These are phyloP conservation scores for Musa acuminata DNA, from an alignment of 176 grass and related monocot species.

Conservation along the genomic window DNA sequence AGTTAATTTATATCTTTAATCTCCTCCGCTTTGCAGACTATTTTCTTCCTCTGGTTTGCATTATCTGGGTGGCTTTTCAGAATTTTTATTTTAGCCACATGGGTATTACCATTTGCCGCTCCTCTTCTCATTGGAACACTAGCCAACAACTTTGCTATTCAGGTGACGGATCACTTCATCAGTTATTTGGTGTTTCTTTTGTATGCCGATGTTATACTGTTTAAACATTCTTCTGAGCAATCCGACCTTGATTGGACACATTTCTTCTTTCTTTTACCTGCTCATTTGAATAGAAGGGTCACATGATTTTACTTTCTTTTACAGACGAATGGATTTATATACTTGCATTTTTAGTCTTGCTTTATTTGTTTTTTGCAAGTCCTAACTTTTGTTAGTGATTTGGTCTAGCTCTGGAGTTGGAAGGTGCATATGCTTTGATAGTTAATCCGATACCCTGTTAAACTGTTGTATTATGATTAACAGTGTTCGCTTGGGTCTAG, in stretches of 20 bases:
- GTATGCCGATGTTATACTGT: not conserved
- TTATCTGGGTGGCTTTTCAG: slow-evolving; percentile 94
- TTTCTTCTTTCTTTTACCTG: no score
- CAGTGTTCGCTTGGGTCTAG: not conserved
- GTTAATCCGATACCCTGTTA: no score
- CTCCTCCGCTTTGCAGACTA: slow-evolving; percentile 43
- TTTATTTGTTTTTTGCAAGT: no score
- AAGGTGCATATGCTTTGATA: no score
- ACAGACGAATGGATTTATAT: no score
- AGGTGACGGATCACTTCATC: slow-evolving; percentile 35
- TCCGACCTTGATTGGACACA: not conserved
- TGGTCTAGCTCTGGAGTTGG: no score
- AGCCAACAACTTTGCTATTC: slow-evolving; percentile 72
- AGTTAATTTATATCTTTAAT: not conserved
- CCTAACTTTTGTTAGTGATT: no score
- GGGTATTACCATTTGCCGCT: slow-evolving; percentile 68
- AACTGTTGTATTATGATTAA: not conserved
- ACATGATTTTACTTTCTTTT: no score
- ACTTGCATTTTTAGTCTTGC: no score
- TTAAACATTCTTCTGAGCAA: not conserved
- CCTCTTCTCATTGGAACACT: slow-evolving; percentile 83
- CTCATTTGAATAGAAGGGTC: no score
- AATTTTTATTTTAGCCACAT: slow-evolving; percentile 69
- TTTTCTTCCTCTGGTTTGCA: slow-evolving; percentile 73
- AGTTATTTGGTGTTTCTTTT: slow-evolving; percentile 1